Base-by-base conservation (phyloP, 495 filamentous ascomycete species). In the Aspergillus campestris region DNA sequence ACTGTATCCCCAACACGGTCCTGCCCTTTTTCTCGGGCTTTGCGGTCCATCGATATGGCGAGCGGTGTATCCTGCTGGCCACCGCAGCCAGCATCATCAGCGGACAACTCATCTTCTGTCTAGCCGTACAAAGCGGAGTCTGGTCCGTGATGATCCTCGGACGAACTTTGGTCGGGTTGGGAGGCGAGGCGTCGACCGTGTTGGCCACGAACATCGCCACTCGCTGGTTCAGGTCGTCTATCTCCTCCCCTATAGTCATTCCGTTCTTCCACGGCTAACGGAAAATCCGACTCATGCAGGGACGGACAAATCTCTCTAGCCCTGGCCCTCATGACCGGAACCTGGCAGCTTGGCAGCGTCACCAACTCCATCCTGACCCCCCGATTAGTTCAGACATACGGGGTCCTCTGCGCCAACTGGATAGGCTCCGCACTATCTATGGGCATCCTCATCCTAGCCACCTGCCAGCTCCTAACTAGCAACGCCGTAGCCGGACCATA, bases 161-260 rank as follows among this genome's bases (percentile, higher is more conserved):
- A 11, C 44, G 44, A 15, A 38, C 15, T 7, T 29, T 47, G 7
- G 13, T 47, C 6, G 44, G 44, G 4, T n/a, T 47, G 12, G 44
- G 44, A 9, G 44, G 36, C 27, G 44, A 47, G 36, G 30, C 34
- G 11, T 31, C 40, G 18, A 31, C 14, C 35, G 44, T 47, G 15
- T 15, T 47, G 7, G 44, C 36, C 24, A 31, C n/a, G 18, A 38
- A 47, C 31, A 40, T 47, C 11, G 32, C 40, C 44, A 47, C 44
- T n/a, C 35, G 44, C 8, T 47, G 36, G 36, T 47, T 47, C 36
- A 36, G 34, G 44, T 47, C 30, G 30, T 47, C n/a, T 24, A 24
- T 24, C 18, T 24, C 18, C 4, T 4, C 18, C 18, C 18, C 18
- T 24, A 1, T 24, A 24, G 18, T 1, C 18, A 24, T 24, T 24